Percentiles rank a stretch among this genome's conserved stretches.
Conservation (phyloP, 208 protist species). For the Sergeia podlipaevii region DNA sequence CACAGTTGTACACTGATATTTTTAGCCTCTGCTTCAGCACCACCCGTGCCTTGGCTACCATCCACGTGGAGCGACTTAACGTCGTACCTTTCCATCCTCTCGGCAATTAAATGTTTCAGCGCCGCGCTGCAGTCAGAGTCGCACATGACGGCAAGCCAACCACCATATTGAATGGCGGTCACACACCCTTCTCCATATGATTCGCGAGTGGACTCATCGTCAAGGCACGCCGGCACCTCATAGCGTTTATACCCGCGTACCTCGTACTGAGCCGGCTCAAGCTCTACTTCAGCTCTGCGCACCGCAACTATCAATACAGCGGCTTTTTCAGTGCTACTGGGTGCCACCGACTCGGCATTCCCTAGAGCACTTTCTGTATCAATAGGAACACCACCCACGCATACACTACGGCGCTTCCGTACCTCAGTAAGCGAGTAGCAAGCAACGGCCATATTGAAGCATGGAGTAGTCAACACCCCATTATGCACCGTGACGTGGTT, state of each 20-base stretch:
- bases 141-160: constrained; percentile 4
- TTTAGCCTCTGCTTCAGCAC: too few species aligned
- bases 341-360: too few species aligned
- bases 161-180: constrained; percentile 24
- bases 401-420: neutral
- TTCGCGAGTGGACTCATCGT: constrained; percentile 12
- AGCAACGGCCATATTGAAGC: neutral
- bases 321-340: too few species aligned
- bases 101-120: neutral
- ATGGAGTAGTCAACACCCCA: constrained; percentile 5
- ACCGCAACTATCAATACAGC: constrained; percentile 10
- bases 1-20: too few species aligned
- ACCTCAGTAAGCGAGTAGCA: neutral
- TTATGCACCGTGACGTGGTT: neutral
- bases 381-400: constrained; percentile 15
- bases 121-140: neutral
- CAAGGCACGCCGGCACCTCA: constrained; percentile 7
- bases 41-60: too few species aligned
- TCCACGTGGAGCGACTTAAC: too few species aligned
- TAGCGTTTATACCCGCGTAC: constrained; percentile 9
- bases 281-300: constrained; percentile 23
- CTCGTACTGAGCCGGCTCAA: constrained; percentile 23
- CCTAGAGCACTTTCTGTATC: too few species aligned
- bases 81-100: too few species aligned
- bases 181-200: constrained; percentile 23